phyloP scores from a whole-genome alignment of 495 filamentous ascomycete species.

The Aspergillus incahuasiensis region DNA sequence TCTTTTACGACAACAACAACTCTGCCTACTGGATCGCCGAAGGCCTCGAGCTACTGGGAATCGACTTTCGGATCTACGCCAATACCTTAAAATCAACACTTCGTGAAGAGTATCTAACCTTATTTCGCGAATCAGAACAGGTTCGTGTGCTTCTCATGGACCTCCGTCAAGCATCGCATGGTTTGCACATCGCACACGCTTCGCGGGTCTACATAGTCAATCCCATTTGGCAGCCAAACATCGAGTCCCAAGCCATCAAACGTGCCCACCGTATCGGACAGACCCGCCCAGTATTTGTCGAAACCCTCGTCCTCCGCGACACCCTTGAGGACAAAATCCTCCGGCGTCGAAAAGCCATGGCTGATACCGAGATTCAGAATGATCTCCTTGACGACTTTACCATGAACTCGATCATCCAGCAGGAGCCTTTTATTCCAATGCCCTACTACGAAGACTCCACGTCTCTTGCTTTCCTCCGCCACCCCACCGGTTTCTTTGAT shows the following conservation, averaged over 20 bases:
- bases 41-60: constrained; percentile 70
- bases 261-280: constrained; percentile 88
- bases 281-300: constrained; percentile 71
- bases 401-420: constrained; percentile 75
- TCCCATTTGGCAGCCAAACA: constrained; percentile 77
- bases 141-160: constrained; percentile 84
- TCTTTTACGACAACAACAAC: constrained; percentile 90
- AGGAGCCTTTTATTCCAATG: constrained; percentile 62
- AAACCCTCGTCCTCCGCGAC: constrained; percentile 76
- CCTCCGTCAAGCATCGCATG: constrained; percentile 78
- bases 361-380: constrained; percentile 63
- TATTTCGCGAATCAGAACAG: constrained; percentile 64
- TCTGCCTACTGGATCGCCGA: constrained; percentile 78
- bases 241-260: constrained; percentile 90
- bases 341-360: constrained; percentile 69
- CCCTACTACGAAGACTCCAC: constrained; percentile 31
- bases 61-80: constrained; percentile 80
- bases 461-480: constrained; percentile 21
- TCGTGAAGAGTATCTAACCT: constrained; percentile 65
- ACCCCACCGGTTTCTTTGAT: constrained; percentile 36
- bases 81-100: constrained; percentile 56
- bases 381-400: constrained; percentile 67
- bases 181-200: constrained; percentile 76
- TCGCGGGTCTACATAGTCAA: constrained; percentile 89
- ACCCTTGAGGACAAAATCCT: constrained; percentile 87